Base-by-base conservation (phyloP, 129 eudicot species). In the Kitagawia praeruptora region DNA sequence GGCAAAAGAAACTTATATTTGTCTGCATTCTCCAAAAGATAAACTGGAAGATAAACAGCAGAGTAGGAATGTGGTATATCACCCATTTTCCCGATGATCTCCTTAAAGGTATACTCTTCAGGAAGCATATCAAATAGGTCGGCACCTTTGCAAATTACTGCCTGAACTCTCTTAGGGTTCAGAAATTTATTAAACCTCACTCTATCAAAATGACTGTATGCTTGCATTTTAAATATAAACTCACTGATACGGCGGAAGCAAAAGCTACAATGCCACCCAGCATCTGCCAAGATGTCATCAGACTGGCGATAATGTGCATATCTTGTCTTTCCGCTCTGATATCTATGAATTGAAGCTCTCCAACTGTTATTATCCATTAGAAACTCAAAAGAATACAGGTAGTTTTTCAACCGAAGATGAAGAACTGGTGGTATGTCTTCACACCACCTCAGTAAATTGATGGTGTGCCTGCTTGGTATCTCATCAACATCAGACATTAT, bases 191-290 rank as follows among this genome's bases (percentile, higher is more conserved):
- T 80, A 48, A 93, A 93, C 76, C 97, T 86, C 77, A 93, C 97
- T 75, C 98, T 82, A 74, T 93, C 98, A 19, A 78, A 83, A 73
- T 93, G 98, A 70, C 98, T 93, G 58, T 93, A 93, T 77, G 98
- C 98, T 85, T 91, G 91, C 98, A 93, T 93, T 80, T 93, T 93
- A 88, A 93, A 93, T 42, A 89, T 84, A 66, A 93, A 93, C 81
- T 93, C 97, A 45, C 86, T 89, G 63, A 93, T 86, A 18, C 42
- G 87, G 11, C 98, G 89, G 54, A 93, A 93, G 72, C 98, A 93
- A 39, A 93, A 93, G 97, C 97, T 91, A 31, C 98, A 93, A 82
- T 93, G 98, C 98, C 98, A 93, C 71, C 98, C 98, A 6, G 98
- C 93, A 82, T 93, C 98, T 1, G 98, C 94, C 88, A 93, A 81